These are phyloP conservation scores for Falciphora oryzae DNA, from an alignment of 2,329 filamentous ascomycete species.

Conservation along the genomic window DNA sequence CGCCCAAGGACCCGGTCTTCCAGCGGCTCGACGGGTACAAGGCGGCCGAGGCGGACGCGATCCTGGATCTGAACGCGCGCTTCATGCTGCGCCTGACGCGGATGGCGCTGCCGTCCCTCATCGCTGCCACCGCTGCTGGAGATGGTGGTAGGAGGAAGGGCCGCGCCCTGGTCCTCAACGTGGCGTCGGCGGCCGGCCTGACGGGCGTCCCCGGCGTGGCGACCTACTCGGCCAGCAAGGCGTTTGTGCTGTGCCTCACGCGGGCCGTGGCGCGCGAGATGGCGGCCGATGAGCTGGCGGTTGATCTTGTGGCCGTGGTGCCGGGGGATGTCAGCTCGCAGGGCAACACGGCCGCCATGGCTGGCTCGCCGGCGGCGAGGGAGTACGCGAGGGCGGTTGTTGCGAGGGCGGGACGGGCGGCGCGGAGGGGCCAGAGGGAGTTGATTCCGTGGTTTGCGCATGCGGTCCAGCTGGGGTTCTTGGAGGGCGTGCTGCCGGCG, in stretches of 20 bases:
- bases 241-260: conserved; percentile 25
- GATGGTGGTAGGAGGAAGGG: conserved; percentile 11
- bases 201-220: conserved; percentile 23
- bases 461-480: neutral
- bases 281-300: conserved; percentile 17
- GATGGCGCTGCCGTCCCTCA: conserved; percentile 22
- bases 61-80: conserved; percentile 27
- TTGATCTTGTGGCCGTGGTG: conserved; percentile 25
- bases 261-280: conserved; percentile 24
- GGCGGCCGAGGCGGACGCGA: conserved; percentile 23
- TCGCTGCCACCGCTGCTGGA: neutral
- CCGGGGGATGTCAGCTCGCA: conserved; percentile 24
- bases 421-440: neutral
- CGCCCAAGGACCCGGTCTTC: conserved; percentile 20
- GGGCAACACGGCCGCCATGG: conserved; percentile 13
- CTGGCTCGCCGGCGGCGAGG: too few relatives aligned
- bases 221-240: conserved; percentile 27
- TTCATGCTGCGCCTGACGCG: conserved; percentile 30
- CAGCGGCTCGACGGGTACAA: conserved; percentile 22
- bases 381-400: neutral
- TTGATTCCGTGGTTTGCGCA: neutral
- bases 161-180: conserved; percentile 24
- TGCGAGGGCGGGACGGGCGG: too few relatives aligned
- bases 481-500: neutral
- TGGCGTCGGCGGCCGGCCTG: conserved; percentile 21